Percentiles rank a stretch among this genome's conserved stretches.
Evolutionary conservation across 2,329 filamentous ascomycete species (phyloP).

Genomic region (Alternaria postmessia): DNA sequence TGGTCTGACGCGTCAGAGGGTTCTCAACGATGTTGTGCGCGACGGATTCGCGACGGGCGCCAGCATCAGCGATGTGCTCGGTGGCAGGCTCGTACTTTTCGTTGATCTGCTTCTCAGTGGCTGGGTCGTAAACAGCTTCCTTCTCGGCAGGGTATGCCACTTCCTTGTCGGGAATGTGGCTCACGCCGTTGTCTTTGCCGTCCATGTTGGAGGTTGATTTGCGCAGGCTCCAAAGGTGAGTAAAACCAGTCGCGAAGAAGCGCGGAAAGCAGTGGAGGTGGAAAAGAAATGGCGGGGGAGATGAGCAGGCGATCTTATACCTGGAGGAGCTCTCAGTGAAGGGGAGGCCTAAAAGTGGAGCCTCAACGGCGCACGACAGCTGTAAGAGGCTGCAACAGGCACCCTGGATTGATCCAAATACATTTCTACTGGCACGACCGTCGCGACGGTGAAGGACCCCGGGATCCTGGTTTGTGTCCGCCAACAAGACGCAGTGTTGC

Average conservation of each 20-base stretch:
- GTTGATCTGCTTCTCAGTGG: conserved; percentile 7
- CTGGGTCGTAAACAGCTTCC: neutral
- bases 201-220: conserved; percentile 9
- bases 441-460: conserved; percentile 5
- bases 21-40: conserved; percentile 56
- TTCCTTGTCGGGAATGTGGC: conserved; percentile 10
- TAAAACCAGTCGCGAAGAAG: neutral
- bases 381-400: conserved; percentile 6
- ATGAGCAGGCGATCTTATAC: conserved; percentile 14
- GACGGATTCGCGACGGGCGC: conserved; percentile 50
- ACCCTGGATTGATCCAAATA: neutral
- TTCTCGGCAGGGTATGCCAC: conserved; percentile 4
- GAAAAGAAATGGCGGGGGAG: conserved; percentile 5
- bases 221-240: neutral
- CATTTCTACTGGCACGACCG: neutral
- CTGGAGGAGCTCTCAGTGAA: conserved; percentile 8
- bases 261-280: conserved; percentile 3
- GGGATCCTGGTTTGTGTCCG: conserved; percentile 5
- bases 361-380: conserved; percentile 13
- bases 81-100: conserved; percentile 2
- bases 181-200: conserved; percentile 8
- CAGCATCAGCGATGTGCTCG: conserved; percentile 13
- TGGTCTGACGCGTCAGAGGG: conserved; percentile 57
- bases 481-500: conserved; percentile 9
- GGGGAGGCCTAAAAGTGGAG: conserved; percentile 19